Conservation (phyloP, 345 rosid species). For the Populus simonii region DNA sequence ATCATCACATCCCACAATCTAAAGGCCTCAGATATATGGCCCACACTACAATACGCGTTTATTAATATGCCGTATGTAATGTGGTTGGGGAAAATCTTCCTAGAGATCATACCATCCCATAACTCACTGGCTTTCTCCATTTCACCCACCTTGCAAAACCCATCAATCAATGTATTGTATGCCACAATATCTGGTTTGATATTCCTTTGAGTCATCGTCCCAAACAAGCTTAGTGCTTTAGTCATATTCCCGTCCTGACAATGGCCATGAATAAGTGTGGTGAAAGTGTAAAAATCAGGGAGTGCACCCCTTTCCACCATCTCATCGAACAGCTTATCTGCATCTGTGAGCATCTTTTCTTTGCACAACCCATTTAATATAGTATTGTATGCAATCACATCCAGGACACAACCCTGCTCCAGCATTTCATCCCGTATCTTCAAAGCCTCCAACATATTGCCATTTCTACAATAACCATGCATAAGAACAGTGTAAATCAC, state of each 20-base stretch:
- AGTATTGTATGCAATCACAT: conserved; percentile 70
- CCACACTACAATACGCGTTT: conserved; percentile 61
- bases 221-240: conserved; percentile 50
- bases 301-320: conserved; percentile 59
- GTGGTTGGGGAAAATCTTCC: conserved; percentile 47
- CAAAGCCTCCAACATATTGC: conserved; percentile 55
- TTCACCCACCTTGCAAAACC: conserved; percentile 70
- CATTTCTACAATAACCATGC: conserved; percentile 64
- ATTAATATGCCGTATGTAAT: conserved; percentile 66
- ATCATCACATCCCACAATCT: conserved; percentile 82
- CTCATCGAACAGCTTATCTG: conserved; percentile 58
- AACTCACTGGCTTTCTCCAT: conserved; percentile 54
- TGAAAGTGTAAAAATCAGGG: conserved; percentile 71
- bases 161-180: conserved; percentile 71
- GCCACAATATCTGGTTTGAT: conserved; percentile 73
- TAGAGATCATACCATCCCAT: conserved; percentile 59
- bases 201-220: conserved; percentile 53
- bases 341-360: conserved; percentile 61
- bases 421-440: conserved; percentile 65
- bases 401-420: conserved; percentile 62
- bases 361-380: conserved; percentile 74
- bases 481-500: conserved; percentile 74
- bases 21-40: conserved; percentile 50
- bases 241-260: conserved; percentile 73
- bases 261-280: conserved; percentile 69